phyloP scores from a whole-genome alignment of 306 rosid genomes.

The Rosa rugosa region DNA sequence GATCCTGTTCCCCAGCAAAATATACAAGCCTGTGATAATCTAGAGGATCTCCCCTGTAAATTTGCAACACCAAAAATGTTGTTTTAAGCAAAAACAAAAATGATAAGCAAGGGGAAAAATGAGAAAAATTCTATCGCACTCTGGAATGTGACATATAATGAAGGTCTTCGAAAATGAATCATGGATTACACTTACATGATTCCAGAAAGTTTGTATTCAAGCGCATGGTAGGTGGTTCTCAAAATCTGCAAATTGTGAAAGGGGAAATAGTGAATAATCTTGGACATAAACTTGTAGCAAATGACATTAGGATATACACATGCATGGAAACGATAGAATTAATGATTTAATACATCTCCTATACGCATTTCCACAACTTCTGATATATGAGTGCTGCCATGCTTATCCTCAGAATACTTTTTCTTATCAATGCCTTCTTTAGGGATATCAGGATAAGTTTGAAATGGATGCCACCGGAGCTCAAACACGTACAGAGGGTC shows the following conservation, averaged over 20 bases:
- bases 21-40: slow-evolving; percentile 87
- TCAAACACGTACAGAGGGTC: slow-evolving; percentile 64
- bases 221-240: slow-evolving; percentile 27
- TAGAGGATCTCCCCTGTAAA: slow-evolving; percentile 76
- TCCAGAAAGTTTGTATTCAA: slow-evolving; percentile 59
- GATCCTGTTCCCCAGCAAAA: slow-evolving; percentile 66
- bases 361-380: slow-evolving; percentile 56
- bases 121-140: neutral
- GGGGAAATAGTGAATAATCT: neutral
- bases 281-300: neutral
- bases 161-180: neutral
- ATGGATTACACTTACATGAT: slow-evolving; percentile 58
- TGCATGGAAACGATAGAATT: neutral
- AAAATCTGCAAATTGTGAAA: slow-evolving; percentile 57
- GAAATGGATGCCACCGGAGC: slow-evolving; percentile 83
- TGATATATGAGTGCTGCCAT: slow-evolving; percentile 53
- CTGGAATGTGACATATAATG: neutral
- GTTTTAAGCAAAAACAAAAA: neutral
- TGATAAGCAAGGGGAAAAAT: neutral
- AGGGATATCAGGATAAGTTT: slow-evolving; percentile 63
- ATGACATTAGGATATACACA: neutral
- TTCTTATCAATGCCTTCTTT: slow-evolving; percentile 67
- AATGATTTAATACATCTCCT: slow-evolving; percentile 48
- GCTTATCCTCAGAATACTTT: slow-evolving; percentile 48
- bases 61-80: slow-evolving; percentile 8